These are phyloP conservation scores for Cercophora samala DNA, from an alignment of 495 filamentous ascomycete genomes.

Conservation along the genomic window DNA sequence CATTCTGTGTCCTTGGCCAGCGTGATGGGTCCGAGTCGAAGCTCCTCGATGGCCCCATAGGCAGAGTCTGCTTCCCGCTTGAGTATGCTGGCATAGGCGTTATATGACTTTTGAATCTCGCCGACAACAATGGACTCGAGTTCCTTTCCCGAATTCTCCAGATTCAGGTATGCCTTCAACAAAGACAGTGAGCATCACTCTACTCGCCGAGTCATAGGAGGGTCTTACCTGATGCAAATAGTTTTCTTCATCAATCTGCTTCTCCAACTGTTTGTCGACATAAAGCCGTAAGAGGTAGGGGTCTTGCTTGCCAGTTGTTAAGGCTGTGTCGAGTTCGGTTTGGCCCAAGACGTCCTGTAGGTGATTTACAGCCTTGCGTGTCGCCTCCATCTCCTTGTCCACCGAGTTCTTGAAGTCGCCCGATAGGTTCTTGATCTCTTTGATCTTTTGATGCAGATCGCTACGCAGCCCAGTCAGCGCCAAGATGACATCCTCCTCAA, in stretches of 20 bases:
- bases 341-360: constrained; percentile 77
- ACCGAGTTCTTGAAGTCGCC: constrained; percentile 93
- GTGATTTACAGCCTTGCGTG: constrained; percentile 65
- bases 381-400: constrained; percentile 72
- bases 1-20: constrained; percentile 94
- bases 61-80: constrained; percentile 83
- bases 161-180: constrained; percentile 80
- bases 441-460: constrained; percentile 92
- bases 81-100: constrained; percentile 82
- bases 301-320: constrained; percentile 78
- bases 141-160: constrained; percentile 91
- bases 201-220: constrained; percentile 15
- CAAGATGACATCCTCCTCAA: constrained; percentile 85
- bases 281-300: constrained; percentile 81
- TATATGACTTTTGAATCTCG: constrained; percentile 97
- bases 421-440: constrained; percentile 89
- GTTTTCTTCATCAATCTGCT: constrained; percentile 94
- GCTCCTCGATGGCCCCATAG: constrained; percentile 71
- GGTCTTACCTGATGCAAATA: constrained; percentile 77
- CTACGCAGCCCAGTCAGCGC: constrained; percentile 80
- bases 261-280: constrained; percentile 85
- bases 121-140: constrained; percentile 92
- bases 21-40: constrained; percentile 77
- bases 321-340: constrained; percentile 70
- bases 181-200: not conserved